Base-by-base conservation (phyloP, 768 basidiomycete species). In the Lentinus tigrinus region DNA sequence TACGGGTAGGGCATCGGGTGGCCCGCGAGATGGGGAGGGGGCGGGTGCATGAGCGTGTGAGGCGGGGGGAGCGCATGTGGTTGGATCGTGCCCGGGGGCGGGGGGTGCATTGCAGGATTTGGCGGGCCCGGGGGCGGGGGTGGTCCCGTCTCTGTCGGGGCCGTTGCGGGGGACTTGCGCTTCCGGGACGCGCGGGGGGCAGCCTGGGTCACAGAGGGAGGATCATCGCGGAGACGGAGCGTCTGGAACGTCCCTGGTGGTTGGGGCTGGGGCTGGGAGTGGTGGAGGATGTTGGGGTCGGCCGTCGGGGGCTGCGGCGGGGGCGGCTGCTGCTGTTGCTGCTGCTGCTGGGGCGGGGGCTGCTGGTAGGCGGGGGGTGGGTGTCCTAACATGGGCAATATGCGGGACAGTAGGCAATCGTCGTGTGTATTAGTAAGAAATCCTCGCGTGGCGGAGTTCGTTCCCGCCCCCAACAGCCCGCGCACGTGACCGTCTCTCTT, bases 91-190 rank as follows among this genome's bases (percentile, higher is more conserved):
- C 58, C 63, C 39, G 67, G 66, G 36, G 61, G 61, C 44, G 65
- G 67, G 6, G 80, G 82, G 28, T 81, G 81, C 60, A 82, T 74
- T 58, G 73, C 74, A 0, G 73, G 72, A 68, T 49, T 75, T 38
- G 60, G 75, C 39, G 55, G 77, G 4, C 67, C 73, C 50, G 70
- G 77, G 0, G 67, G 77, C 17, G 70, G 70, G 26, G 67, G 68
- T 14, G 59, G 70, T 2, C 52, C 52, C 10, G 55, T 63, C 70
- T n/a, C 72, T 69, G 48, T 72, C 67, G 10, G 61, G 66, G 47
- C 72, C 19, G 75, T 67, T 2, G 88, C 80, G 8, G 88, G 87
- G 0, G 88, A 67, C 71, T 91, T 91, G 65, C 89, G 83, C 69
- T 91, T 91, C 57, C 88, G 80, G 31, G 77, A 68, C 11, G 74